These are phyloP conservation scores for Coccomyxa subellipsoidea DNA, from an alignment of 163 green algal species.

Conservation along the genomic window DNA sequence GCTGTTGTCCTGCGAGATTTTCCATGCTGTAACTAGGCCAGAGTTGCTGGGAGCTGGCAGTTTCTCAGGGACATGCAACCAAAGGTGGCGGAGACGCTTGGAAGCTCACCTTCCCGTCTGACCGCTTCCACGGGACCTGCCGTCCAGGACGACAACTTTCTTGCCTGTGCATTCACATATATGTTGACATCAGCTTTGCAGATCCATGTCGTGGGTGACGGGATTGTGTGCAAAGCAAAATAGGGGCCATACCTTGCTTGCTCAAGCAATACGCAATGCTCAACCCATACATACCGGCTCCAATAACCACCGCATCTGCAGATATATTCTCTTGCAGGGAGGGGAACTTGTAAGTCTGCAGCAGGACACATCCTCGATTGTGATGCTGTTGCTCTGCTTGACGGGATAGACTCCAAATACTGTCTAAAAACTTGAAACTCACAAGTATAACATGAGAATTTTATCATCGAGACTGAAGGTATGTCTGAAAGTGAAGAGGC, in stretches of 20 bases:
- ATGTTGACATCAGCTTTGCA: neutral
- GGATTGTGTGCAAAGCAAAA: too few relatives aligned
- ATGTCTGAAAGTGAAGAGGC: too few relatives aligned
- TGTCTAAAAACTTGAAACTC: too few relatives aligned
- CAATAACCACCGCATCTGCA: conserved; percentile 13
- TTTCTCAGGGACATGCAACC: neutral
- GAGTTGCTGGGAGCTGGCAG: neutral
- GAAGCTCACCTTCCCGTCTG: conserved; percentile 15
- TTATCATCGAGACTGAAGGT: too few relatives aligned
- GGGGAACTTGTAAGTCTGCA: conserved; percentile 7
- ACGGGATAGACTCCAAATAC: too few relatives aligned
- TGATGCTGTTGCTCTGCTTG: too few relatives aligned
- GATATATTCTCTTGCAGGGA: conserved; percentile 1
- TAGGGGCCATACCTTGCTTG: conserved; percentile 5
- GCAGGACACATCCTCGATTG: too few relatives aligned
- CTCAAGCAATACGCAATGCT: conserved; percentile 16
- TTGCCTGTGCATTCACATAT: neutral
- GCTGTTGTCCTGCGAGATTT: conserved; percentile 2
- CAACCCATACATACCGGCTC: conserved; percentile 10
- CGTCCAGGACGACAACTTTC: conserved; percentile 12
- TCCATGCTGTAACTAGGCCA: neutral
- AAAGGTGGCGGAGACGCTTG: neutral
- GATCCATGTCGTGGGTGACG: neutral
- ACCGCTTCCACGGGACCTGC: neutral
- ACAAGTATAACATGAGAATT: too few relatives aligned